phyloP scores from a whole-genome alignment of 495 filamentous ascomycete species.

The Tricharina praecox region DNA sequence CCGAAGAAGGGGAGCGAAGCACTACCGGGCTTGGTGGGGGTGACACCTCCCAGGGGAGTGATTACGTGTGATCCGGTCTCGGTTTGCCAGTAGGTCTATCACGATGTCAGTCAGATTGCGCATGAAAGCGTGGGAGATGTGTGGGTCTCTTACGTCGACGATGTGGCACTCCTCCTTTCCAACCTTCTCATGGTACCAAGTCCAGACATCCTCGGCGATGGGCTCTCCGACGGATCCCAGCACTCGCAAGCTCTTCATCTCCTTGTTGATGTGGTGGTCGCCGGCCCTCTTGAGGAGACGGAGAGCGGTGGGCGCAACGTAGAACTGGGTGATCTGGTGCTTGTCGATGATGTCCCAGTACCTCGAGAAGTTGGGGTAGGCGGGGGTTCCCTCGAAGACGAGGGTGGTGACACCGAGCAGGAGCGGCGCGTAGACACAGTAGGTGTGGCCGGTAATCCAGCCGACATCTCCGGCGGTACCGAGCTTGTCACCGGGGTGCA shows the following conservation, averaged over 20 bases:
- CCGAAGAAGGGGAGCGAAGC: conserved; percentile 87
- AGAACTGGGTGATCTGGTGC: conserved; percentile 93
- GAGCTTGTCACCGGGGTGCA: conserved; percentile 80
- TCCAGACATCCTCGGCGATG: conserved; percentile 97
- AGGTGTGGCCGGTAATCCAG: conserved; percentile 99
- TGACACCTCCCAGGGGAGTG: conserved; percentile 56
- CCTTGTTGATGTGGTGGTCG: conserved; percentile 69
- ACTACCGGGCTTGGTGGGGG: conserved; percentile 61
- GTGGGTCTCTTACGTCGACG: conserved; percentile 63
- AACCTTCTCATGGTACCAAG: conserved; percentile 96
- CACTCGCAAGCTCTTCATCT: conserved; percentile 78
- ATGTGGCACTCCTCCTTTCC: conserved; percentile 87
- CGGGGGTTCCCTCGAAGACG: conserved; percentile 97
- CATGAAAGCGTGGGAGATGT: no score
- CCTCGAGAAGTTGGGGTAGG: conserved; percentile 91
- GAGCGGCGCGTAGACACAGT: conserved; percentile 92
- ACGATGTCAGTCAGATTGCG: no score
- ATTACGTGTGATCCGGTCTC: conserved; percentile 94
- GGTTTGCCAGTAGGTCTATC: conserved; percentile 98
- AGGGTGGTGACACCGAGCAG: conserved; percentile 85
- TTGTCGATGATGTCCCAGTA: conserved; percentile 98
- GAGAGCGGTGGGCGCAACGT: conserved; percentile 90
- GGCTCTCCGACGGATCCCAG: conserved; percentile 96
- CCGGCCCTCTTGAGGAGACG: conserved; percentile 87
- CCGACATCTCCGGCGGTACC: conserved; percentile 98